These are phyloP conservation scores for Calonectria montana DNA, from an alignment of 2,329 filamentous ascomycete species.

Conservation along the genomic window DNA sequence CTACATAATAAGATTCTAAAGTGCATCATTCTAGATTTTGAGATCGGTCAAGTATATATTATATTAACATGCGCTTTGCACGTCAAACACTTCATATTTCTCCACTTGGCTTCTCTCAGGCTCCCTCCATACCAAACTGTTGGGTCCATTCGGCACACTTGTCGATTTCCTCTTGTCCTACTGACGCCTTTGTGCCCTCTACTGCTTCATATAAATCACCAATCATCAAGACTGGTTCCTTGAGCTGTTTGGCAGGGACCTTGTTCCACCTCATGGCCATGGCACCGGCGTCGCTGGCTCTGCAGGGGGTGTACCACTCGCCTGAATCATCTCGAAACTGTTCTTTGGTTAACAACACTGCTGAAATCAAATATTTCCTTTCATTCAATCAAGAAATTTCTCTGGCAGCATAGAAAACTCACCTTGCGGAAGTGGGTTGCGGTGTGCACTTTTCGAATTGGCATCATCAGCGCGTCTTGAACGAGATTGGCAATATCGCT, in stretches of 20 bases:
- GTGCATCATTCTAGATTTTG: too few species aligned
- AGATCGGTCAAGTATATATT: too few species aligned
- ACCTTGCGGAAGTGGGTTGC: constrained; percentile 26
- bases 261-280: constrained; percentile 21
- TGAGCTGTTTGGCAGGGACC: constrained; percentile 19
- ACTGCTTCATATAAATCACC: constrained; percentile 10
- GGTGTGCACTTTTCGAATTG: constrained; percentile 16
- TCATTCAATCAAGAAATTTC: too few species aligned
- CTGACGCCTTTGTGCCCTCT: neutral
- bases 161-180: constrained; percentile 17
- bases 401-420: neutral
- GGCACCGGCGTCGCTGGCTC: neutral
- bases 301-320: constrained; percentile 28
- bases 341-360: neutral
- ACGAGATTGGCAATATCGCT: constrained; percentile 22
- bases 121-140: constrained; percentile 20
- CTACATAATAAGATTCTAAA: too few species aligned
- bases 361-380: neutral
- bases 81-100: too few species aligned
- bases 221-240: constrained; percentile 13
- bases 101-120: neutral
- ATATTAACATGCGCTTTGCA: too few species aligned
- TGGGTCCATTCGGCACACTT: constrained; percentile 22
- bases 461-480: constrained; percentile 23
- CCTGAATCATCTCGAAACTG: constrained; percentile 17